Evolutionary conservation across 352 stramenopile species (phyloP).

Genomic region (Phytophthora cryptogea): DNA sequence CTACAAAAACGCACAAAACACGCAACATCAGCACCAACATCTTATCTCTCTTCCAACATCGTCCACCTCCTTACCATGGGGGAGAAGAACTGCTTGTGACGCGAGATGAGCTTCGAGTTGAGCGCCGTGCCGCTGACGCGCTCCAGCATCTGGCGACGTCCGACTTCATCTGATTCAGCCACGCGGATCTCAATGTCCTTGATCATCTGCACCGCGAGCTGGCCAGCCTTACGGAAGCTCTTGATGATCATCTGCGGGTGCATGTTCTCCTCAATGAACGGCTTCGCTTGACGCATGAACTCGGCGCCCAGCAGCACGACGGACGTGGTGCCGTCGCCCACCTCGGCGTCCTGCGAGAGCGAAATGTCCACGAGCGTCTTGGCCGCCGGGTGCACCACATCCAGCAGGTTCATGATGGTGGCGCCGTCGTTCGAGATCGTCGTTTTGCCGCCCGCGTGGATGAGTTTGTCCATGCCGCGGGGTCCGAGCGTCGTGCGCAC

Average conservation of each 20-base stretch:
- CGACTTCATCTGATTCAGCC: constrained; percentile 77
- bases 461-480: constrained; percentile 99
- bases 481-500: constrained; percentile 97
- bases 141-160: constrained; percentile 89
- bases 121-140: constrained; percentile 95
- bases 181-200: constrained; percentile 86
- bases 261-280: constrained; percentile 98
- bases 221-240: constrained; percentile 86
- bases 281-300: constrained; percentile 97
- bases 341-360: constrained; percentile 89
- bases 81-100: constrained; percentile 97
- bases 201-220: constrained; percentile 87
- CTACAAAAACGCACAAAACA: constrained; percentile 32
- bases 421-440: constrained; percentile 99
- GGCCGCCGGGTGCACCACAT: constrained; percentile 98
- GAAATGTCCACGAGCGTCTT: constrained; percentile 99
- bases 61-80: constrained; percentile 85
- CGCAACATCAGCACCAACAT: constrained; percentile 1
- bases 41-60: neutral
- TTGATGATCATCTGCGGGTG: constrained; percentile 93
- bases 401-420: constrained; percentile 98
- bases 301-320: constrained; percentile 97
- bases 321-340: constrained; percentile 96
- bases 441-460: constrained; percentile 91
- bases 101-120: constrained; percentile 99